phyloP scores from a whole-genome alignment of 345 rosid genomes.

The Anastatica hierochuntica region DNA sequence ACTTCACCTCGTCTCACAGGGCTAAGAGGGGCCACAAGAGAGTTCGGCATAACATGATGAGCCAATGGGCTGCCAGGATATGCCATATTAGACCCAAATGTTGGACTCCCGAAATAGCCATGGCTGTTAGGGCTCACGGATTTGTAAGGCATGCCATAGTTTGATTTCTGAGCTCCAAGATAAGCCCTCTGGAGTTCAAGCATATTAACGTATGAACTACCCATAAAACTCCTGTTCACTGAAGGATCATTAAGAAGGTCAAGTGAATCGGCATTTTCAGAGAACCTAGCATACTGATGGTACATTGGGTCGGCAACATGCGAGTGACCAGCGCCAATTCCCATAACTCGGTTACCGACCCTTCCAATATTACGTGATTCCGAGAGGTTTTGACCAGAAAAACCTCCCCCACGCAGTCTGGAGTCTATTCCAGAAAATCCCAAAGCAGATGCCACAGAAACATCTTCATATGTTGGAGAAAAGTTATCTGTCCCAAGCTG shows the following conservation, averaged over 20 bases:
- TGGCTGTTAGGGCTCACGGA: slow-evolving; percentile 42
- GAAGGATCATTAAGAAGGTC: slow-evolving; percentile 41
- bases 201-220: slow-evolving; percentile 46
- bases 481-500: slow-evolving; percentile 51
- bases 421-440: slow-evolving; percentile 72
- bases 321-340: slow-evolving; percentile 34
- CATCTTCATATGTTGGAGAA: slow-evolving; percentile 65
- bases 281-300: slow-evolving; percentile 43
- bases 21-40: slow-evolving; percentile 46
- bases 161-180: slow-evolving; percentile 57
- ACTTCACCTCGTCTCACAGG: slow-evolving; percentile 45
- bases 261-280: slow-evolving; percentile 42
- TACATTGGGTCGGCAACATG: slow-evolving; percentile 54
- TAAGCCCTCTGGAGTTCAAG: slow-evolving; percentile 56
- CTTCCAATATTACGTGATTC: slow-evolving; percentile 38
- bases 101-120: slow-evolving; percentile 45
- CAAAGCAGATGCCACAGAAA: no score
- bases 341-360: slow-evolving; percentile 36
- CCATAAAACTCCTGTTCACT: slow-evolving; percentile 40
- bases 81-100: slow-evolving; percentile 43
- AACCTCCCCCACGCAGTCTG: slow-evolving; percentile 47
- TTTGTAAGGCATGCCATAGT: slow-evolving; percentile 42
- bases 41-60: slow-evolving; percentile 42
- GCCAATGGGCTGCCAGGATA: slow-evolving; percentile 59
- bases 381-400: slow-evolving; percentile 36